Evolutionary conservation across 1,284 basidiomycete species (phyloP).

Genomic region (Cystobasidium pallidum): DNA sequence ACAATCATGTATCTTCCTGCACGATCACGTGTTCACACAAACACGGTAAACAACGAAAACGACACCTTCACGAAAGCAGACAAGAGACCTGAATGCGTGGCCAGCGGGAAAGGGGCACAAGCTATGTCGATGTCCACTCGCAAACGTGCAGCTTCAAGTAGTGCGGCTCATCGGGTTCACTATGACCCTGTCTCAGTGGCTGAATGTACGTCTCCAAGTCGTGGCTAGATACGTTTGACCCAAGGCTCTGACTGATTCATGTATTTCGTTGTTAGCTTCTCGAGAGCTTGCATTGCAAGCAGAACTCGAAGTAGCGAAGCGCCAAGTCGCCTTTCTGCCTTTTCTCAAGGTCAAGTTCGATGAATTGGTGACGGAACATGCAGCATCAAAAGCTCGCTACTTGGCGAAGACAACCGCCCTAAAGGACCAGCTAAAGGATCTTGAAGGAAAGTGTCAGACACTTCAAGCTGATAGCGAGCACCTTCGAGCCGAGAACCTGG

Average conservation of each 20-base stretch:
- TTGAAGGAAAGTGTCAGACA: conserved; percentile 2
- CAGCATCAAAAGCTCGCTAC: conserved; percentile 24
- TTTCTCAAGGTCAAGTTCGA: conserved; percentile 33
- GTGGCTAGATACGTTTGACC: neutral
- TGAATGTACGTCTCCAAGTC: neutral
- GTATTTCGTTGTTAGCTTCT: conserved; percentile 14
- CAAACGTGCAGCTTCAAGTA: conserved; percentile 7
- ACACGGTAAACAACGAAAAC: neutral
- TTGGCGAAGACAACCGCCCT: neutral
- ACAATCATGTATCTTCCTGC: neutral
- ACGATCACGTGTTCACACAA: conserved; percentile 1
- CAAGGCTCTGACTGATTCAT: no score
- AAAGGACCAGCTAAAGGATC: conserved; percentile 2
- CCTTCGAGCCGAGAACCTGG: conserved; percentile 21
- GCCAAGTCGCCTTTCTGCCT: conserved; percentile 33
- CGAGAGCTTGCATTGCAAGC: conserved; percentile 17
- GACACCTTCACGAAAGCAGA: neutral
- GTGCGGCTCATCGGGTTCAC: conserved; percentile 1
- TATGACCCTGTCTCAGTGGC: neutral
- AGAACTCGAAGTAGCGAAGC: conserved; percentile 19
- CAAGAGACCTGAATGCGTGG: neutral
- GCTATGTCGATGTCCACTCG: neutral
- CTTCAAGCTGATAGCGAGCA: conserved; percentile 9
- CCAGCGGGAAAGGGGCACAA: neutral
- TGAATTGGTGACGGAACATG: conserved; percentile 30